phyloP scores from a whole-genome alignment of 208 protist genomes.

The Trypanosoma caninum region DNA sequence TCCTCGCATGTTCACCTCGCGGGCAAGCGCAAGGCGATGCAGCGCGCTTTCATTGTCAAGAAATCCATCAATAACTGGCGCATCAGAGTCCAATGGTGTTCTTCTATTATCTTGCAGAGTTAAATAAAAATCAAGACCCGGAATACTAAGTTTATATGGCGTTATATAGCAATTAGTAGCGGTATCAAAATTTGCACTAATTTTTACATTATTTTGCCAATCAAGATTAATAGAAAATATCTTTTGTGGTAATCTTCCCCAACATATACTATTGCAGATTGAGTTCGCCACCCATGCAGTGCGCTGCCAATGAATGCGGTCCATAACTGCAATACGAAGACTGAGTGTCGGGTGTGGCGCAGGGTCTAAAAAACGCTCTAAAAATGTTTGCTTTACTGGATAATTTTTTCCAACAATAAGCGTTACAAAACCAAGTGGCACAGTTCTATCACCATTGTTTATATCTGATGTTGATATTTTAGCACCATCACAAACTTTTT shows the following conservation, averaged over 20 bases:
- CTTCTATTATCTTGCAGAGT: conserved; percentile 56
- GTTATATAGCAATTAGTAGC: conserved; percentile 38
- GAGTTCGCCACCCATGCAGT: conserved; percentile 69
- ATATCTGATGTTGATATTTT: too few relatives aligned
- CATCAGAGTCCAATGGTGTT: conserved; percentile 48
- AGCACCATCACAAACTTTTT: too few relatives aligned
- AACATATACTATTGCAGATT: conserved; percentile 73
- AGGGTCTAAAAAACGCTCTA: conserved; percentile 59
- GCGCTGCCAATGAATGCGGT: conserved; percentile 85
- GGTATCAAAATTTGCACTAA: conserved; percentile 50
- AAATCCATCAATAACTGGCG: conserved; percentile 68
- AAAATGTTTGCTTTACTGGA: conserved; percentile 41
- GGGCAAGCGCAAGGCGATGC: conserved; percentile 58
- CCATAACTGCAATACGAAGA: conserved; percentile 66
- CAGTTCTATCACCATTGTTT: conserved; percentile 24
- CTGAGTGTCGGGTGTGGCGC: conserved; percentile 72
- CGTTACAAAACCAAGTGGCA: conserved; percentile 76
- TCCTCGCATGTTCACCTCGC: conserved; percentile 84
- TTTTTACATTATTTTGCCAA: conserved; percentile 51
- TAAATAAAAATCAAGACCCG: conserved; percentile 52
- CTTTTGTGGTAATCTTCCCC: conserved; percentile 65
- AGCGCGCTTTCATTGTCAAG: conserved; percentile 83
- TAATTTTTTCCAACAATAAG: conserved; percentile 71
- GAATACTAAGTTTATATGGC: conserved; percentile 52
- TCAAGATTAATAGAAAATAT: conserved; percentile 82